A percentile compares a stretch with the other conserved stretches of the same genome.
These are phyloP conservation scores for Citeromyces nyonsensis DNA, from an alignment of 805 yeast genomes.

Conservation along the genomic window DNA sequence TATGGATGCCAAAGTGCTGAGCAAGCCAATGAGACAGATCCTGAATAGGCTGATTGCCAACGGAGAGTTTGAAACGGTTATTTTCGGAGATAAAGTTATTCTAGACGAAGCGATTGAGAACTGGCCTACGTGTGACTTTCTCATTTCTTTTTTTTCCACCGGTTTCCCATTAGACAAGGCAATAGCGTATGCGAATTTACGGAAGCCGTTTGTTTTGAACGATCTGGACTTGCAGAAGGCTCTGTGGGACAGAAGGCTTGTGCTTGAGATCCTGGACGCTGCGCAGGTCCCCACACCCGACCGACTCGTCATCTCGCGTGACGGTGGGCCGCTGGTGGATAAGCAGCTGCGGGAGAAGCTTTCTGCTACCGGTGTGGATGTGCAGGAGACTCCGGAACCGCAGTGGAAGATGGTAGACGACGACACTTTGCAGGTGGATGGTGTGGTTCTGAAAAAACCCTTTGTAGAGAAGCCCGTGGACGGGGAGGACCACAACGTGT, in stretches of 20 bases:
- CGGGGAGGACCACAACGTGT: conserved; percentile 96
- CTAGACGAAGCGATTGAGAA: conserved; percentile 85
- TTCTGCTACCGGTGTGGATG: conserved; percentile 42
- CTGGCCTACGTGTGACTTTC: conserved; percentile 98
- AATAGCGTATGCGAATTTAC: conserved; percentile 70
- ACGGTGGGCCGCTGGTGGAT: conserved; percentile 88
- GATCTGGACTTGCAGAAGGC: conserved; percentile 86
- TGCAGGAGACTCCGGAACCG: conserved; percentile 41
- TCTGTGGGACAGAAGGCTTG: conserved; percentile 94
- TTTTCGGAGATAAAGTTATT: conserved; percentile 94
- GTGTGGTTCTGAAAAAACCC: conserved; percentile 64
- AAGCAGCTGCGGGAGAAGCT: conserved; percentile 48
- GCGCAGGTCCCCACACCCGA: conserved; percentile 83
- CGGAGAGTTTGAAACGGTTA: conserved; percentile 93
- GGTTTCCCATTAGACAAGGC: conserved; percentile 97
- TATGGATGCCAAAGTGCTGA: conserved; percentile 91
- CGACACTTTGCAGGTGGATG: conserved; percentile 68
- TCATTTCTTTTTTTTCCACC: conserved; percentile 83
- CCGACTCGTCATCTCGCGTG: conserved; percentile 80
- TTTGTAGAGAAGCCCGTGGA: conserved; percentile 97
- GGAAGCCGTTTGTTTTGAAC: conserved; percentile 83
- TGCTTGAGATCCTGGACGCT: conserved; percentile 61
- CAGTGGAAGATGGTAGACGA: conserved; percentile 81
- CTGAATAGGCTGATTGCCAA: conserved; percentile 75
- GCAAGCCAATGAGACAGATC: conserved; percentile 90